Evolutionary conservation across 257 asterid species (phyloP).

Genomic region (Solanum bulbocastanum): DNA sequence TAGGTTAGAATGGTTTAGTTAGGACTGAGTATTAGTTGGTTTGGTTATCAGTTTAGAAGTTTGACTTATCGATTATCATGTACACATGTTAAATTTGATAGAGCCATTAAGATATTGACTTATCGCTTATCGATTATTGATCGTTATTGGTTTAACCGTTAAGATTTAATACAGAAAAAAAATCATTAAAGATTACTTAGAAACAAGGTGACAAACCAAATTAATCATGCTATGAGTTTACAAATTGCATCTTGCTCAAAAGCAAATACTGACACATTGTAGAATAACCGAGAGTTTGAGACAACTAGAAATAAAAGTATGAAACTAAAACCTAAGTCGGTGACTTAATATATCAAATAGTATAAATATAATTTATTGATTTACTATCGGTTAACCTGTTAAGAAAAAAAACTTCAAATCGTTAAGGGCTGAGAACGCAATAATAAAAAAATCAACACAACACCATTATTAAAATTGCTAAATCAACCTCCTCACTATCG

Average conservation of each 20-base stretch:
- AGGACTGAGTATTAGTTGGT: background rate
- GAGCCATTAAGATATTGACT: too few species aligned
- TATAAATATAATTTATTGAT: too few species aligned
- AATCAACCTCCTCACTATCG: too few species aligned
- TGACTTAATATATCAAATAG: background rate
- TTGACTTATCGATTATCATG: too few species aligned
- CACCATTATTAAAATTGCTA: rapidly evolving
- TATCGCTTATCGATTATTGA: background rate
- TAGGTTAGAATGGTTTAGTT: background rate
- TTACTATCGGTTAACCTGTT: background rate
- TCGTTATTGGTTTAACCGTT: too few species aligned
- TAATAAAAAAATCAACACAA: too few species aligned
- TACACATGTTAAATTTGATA: background rate
- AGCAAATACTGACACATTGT: background rate
- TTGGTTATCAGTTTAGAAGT: background rate
- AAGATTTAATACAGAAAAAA: background rate
- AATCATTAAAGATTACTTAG: too few species aligned
- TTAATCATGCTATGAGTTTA: too few species aligned
- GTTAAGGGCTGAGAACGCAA: too few species aligned
- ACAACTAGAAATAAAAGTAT: too few species aligned
- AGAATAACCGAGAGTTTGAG: background rate
- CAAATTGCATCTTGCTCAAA: background rate
- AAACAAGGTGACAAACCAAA: background rate
- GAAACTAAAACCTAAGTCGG: background rate
- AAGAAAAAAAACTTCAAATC: too few species aligned